These are phyloP conservation scores for Tuber melanosporum DNA, from an alignment of 495 filamentous ascomycete species.

Conservation along the genomic window DNA sequence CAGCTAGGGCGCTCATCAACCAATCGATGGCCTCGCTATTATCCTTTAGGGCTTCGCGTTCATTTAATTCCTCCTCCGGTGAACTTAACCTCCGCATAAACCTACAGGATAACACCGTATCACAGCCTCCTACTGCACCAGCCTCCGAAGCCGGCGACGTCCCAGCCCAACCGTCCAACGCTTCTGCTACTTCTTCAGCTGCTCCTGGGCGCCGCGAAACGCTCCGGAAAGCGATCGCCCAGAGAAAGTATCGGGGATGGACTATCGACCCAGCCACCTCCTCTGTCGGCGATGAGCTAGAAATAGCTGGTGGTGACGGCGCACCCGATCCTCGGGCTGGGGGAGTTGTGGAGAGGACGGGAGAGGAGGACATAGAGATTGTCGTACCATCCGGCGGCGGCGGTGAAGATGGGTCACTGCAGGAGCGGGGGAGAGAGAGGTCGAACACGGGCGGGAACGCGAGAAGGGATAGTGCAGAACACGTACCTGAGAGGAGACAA, in stretches of 20 bases:
- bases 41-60: constrained; percentile 13
- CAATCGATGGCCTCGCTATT: constrained; percentile 28
- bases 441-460: constrained; percentile 38
- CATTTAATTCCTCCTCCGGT: constrained; percentile 5
- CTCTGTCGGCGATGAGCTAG: constrained; percentile 11
- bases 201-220: constrained; percentile 23
- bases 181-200: constrained; percentile 14
- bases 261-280: constrained; percentile 12
- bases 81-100: constrained; percentile 26
- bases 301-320: constrained; percentile 7
- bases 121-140: constrained; percentile 7
- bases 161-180: constrained; percentile 13
- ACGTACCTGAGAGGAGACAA: constrained; percentile 12
- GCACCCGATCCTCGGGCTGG: constrained; percentile 27
- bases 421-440: constrained; percentile 9
- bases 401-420: neutral
- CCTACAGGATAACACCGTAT: constrained; percentile 36
- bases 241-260: constrained; percentile 36
- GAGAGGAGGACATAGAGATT: constrained; percentile 17
- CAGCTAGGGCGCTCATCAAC: constrained; percentile 6
- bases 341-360: constrained; percentile 26
- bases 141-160: constrained; percentile 9
- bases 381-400: constrained; percentile 12
- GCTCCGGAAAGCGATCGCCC: constrained; percentile 38
- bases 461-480: constrained; percentile 24